phyloP scores from a whole-genome alignment of 2,329 filamentous ascomycete species.

The Cordyceps cicadae region DNA sequence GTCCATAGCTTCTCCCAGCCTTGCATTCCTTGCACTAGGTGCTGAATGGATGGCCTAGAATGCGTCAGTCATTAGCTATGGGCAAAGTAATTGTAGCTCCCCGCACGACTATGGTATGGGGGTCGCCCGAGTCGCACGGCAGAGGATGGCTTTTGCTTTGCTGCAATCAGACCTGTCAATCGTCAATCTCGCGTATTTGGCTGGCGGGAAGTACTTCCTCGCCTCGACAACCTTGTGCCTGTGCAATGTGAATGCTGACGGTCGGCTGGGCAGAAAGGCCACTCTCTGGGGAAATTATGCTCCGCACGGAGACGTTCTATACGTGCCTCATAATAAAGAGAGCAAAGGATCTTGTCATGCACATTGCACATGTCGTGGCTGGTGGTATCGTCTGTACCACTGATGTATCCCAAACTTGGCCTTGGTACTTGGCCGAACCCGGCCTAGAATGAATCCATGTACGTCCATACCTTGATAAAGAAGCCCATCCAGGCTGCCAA shows the following conservation, averaged over 20 bases:
- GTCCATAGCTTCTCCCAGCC: neutral
- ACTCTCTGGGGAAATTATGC: neutral
- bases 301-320: neutral
- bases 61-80: neutral
- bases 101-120: neutral
- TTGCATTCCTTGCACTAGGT: neutral
- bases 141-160: neutral
- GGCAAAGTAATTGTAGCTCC: neutral
- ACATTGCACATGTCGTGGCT: neutral
- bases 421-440: neutral
- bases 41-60: neutral
- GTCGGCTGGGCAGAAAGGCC: neutral
- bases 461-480: too few relatives aligned
- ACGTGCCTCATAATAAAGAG: neutral
- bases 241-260: neutral
- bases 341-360: neutral
- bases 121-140: neutral
- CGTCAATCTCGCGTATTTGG: neutral
- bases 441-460: neutral
- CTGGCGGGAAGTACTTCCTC: neutral
- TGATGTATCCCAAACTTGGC: neutral
- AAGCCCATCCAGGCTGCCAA: neutral
- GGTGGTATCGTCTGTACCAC: neutral
- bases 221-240: neutral
- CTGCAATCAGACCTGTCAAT: neutral